Conservation (phyloP, 148 eudicot species). For the Agrostemma githago region DNA sequence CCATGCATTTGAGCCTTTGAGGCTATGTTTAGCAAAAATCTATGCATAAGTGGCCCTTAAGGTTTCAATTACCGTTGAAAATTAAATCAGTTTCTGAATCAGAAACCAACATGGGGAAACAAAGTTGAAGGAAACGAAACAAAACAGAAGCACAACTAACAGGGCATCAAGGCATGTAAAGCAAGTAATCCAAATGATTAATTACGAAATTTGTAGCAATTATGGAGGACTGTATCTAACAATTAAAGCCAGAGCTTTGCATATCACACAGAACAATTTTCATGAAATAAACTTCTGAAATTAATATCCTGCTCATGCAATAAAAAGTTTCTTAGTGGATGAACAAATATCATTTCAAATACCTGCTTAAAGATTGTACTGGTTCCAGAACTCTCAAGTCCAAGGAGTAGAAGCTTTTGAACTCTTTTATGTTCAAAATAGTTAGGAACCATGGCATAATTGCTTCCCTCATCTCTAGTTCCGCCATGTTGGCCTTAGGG, state of each 20-base stretch:
- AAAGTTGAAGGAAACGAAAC: neutral
- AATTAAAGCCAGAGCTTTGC: too few species aligned
- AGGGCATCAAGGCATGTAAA: neutral
- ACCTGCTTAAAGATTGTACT: slow-evolving; percentile 99
- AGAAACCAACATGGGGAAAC: neutral
- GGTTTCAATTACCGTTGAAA: too few species aligned
- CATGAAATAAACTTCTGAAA: neutral
- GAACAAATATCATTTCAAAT: slow-evolving; percentile 9
- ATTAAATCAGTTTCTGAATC: neutral
- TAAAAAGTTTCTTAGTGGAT: slow-evolving; percentile 8
- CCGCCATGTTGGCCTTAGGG: slow-evolving; percentile 80
- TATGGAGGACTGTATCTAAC: too few species aligned
- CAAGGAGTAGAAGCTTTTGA: slow-evolving; percentile 85
- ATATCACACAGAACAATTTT: too few species aligned
- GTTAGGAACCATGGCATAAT: slow-evolving; percentile 65
- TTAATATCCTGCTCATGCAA: neutral
- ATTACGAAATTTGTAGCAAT: neutral
- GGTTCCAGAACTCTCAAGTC: slow-evolving; percentile 84
- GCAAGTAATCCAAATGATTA: neutral
- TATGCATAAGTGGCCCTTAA: neutral
- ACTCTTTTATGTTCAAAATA: slow-evolving; percentile 67
- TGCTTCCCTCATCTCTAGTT: slow-evolving; percentile 74
- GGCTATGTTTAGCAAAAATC: neutral
- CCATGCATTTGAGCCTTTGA: neutral
- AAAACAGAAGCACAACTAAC: neutral